phyloP scores from a whole-genome alignment of 2,329 filamentous ascomycete species.

The Paramyrothecium sp. region DNA sequence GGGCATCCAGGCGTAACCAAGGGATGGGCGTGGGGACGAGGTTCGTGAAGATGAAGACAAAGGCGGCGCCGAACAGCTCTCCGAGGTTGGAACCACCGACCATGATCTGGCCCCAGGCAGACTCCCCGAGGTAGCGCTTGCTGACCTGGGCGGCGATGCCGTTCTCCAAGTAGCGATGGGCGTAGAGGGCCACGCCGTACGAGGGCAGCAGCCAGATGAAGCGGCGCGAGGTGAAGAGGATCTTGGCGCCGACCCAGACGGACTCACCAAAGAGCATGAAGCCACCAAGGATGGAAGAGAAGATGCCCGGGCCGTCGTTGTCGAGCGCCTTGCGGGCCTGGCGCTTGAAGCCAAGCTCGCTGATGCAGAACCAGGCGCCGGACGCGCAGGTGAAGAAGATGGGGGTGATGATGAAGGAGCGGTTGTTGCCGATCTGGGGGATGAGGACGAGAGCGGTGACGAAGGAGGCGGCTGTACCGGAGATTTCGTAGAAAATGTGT shows the following conservation, averaged over 20 bases:
- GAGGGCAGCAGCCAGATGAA: slow-evolving; percentile 50
- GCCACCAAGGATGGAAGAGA: not conserved
- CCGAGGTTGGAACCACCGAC: slow-evolving; percentile 50
- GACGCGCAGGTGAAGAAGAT: slow-evolving; percentile 42
- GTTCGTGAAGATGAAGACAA: slow-evolving; percentile 48
- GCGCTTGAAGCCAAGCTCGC: slow-evolving; percentile 31
- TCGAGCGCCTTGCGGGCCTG: not conserved
- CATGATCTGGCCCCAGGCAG: slow-evolving; percentile 48
- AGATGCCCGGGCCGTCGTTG: not conserved
- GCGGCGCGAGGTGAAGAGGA: slow-evolving; percentile 44
- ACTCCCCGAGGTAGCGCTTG: slow-evolving; percentile 43
- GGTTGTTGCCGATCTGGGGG: slow-evolving; percentile 48
- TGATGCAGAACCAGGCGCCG: slow-evolving; percentile 43
- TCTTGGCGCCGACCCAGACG: slow-evolving; percentile 41
- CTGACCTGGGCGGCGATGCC: slow-evolving; percentile 44
- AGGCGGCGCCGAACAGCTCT: slow-evolving; percentile 45
- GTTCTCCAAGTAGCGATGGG: slow-evolving; percentile 49
- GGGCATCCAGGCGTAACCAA: slow-evolving; percentile 46
- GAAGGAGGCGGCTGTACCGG: slow-evolving; percentile 46
- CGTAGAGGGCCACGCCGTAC: slow-evolving; percentile 48
- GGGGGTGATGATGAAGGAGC: slow-evolving; percentile 48
- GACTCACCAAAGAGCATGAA: slow-evolving; percentile 29
- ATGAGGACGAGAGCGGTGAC: slow-evolving; percentile 48
- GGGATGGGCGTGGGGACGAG: slow-evolving; percentile 47
- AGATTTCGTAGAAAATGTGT: slow-evolving; percentile 47